Conservation (phyloP, 2,329 filamentous ascomycete species). For the Parastagonospora nodorum region DNA sequence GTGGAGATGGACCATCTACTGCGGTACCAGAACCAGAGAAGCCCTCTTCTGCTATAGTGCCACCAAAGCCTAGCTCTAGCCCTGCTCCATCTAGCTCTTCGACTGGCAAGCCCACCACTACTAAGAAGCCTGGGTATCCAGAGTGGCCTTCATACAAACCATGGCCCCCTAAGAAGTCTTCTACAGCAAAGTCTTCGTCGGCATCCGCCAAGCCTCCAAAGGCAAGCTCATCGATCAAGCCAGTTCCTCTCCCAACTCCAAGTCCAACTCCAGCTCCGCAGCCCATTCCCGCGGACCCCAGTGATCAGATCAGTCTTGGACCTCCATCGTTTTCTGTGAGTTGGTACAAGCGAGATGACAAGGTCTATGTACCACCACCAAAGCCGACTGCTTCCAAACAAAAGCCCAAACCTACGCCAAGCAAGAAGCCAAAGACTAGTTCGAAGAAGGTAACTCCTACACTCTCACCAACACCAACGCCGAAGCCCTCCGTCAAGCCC, state of each 20-base stretch:
- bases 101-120: neutral
- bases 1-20: constrained; percentile 4
- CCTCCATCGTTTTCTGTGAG: constrained; percentile 4
- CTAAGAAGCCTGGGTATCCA: constrained; percentile 1
- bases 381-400: constrained; percentile 1
- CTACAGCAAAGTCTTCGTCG: neutral
- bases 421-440: constrained; percentile 7
- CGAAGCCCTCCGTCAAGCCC: neutral
- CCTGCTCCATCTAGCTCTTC: neutral
- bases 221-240: constrained; percentile 1
- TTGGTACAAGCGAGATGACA: constrained; percentile 8
- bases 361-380: neutral
- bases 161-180: constrained; percentile 1
- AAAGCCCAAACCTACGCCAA: constrained; percentile 2
- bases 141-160: neutral
- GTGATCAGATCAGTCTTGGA: constrained; percentile 11
- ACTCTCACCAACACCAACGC: constrained; percentile 1
- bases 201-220: neutral
- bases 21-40: constrained; percentile 3
- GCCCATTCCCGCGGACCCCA: constrained; percentile 10
- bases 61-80: neutral
- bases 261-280: constrained; percentile 5
- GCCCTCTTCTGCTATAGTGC: neutral
- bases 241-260: constrained; percentile 5
- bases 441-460: constrained; percentile 7